Evolutionary conservation across 441 rosid genomes (phyloP), one percentile per base, ranked within the genome.

Genomic region (Erysimum pusillum): DNA sequence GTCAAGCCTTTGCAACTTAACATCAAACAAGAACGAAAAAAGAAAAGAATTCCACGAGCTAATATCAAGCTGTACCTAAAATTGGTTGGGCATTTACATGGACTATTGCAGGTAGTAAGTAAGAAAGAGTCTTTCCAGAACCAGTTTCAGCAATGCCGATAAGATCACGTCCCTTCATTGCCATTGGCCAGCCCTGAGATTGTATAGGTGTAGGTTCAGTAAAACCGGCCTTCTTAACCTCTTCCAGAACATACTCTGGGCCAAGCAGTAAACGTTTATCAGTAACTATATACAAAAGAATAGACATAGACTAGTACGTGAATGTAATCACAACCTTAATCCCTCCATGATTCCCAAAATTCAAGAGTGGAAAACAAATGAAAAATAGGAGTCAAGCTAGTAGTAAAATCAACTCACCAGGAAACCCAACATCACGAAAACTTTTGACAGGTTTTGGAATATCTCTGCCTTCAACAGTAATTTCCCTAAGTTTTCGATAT

Each of bases 181-280:
- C 99, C 98, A 95, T 95, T 59, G 99, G 99, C 98, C 98, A 95
- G 9, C 99, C 98, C 77, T 95, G 99, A 73, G 99, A 81, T 80
- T 95, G 98, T 77, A 92, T 95, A 45, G 99, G 88, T 11, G 98
- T 95, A 59, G 99, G 99, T 70, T 92, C 98, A 35, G 84, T 83
- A 81, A 96, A 95, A 65, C 98, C 98, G 63, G 97, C 94, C 87
- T 89, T 96, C 56, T 83, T 75, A 72, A 93, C 78, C 86, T 91
- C 97, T 85, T 96, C 92, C 88, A 96, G 41, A 38, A 96, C 99
- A 87, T 96, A 93, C 18, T 96, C 98, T 96, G 87, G 11, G 12
- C 31, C 61, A 73, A 66, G 22, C 72, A 69, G 58, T 13, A 61
- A 46, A 73, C 9, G 51, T 64, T 48, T 20, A 13, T 58, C 38